Evolutionary conservation across 2,329 filamentous ascomycete genomes (phyloP), one percentile per base, ranked within the genome.

Genomic region (Mycosphaerella sp.): DNA sequence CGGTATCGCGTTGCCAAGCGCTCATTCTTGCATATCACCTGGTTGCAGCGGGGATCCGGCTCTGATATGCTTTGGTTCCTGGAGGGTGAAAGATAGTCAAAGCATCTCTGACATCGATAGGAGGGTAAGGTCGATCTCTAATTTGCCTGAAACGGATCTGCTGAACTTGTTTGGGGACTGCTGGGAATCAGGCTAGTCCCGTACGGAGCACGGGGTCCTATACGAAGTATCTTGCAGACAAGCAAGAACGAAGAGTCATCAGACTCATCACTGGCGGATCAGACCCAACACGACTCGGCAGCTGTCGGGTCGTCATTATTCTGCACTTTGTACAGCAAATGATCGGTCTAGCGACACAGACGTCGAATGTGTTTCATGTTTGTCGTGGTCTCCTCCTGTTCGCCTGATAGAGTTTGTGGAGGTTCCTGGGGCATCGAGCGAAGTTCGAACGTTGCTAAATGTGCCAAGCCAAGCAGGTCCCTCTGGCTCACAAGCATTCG

Each of bases 121-220:
- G 28, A 18, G 35, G 16, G 17, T 41, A 37, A 41, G 14, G 41
- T 48, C 28, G 16, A 35, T 32, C 35, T 41, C 25, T 25, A 48
- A 48, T 48, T 40, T 41, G 36, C 17, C 27, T 48, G 45, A 41
- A 48, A 48, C 45, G 40, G 37, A 48, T 48, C 37, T 48, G 35
- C 37, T 40, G 16, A 27, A 41, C 40, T n/a, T 41, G 14, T 27
- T 36, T 32, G 17, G 36, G 45, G 25, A 12, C 32, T 48, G 45
- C 45, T 48, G 17, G 45, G 28, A 41, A 21, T 25, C 13, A 34
- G 45, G 21, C 16, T 21, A 18, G 28, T 39, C 25, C 35, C 21
- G 17, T 41, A 16, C 16, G 12, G 17, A 27, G 17, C 16, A 41
- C 10, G 8, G 8, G 18, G 10, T 25, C 8, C 3, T 41, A 25